A percentile compares a stretch with the other conserved stretches of the same genome.
phyloP scores from a whole-genome alignment of 495 filamentous ascomycete species.

The Cenococcum geophilum region DNA sequence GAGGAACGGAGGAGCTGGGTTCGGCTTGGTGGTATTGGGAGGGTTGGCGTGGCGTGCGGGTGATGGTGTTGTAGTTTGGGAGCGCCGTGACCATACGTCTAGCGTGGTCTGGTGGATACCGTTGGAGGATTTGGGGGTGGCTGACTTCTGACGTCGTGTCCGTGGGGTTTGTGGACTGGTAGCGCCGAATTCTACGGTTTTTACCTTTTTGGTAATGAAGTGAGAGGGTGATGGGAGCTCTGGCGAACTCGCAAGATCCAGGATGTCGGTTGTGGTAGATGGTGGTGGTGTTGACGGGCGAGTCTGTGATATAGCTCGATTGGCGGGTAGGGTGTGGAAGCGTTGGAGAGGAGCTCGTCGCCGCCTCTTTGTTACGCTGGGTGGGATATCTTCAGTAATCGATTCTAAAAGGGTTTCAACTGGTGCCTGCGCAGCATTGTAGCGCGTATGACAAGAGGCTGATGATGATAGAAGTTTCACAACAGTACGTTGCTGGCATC shows the following conservation, averaged over 20 bases:
- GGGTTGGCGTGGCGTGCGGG: not conserved
- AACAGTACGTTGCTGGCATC: not conserved
- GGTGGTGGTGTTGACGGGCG: conserved; percentile 15
- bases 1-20: not conserved
- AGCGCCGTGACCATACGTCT: not conserved
- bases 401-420: conserved; percentile 8
- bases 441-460: not conserved
- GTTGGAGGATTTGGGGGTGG: not conserved
- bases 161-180: not conserved
- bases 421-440: not conserved
- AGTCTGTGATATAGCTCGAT: not conserved
- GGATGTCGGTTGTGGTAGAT: conserved; percentile 1
- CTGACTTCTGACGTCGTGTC: not conserved
- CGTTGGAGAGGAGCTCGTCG: conserved; percentile 17
- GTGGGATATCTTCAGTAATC: conserved; percentile 8
- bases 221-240: conserved; percentile 11
- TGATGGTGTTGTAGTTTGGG: not conserved
- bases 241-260: conserved; percentile 19
- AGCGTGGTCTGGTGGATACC: not conserved
- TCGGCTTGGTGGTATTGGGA: not conserved
- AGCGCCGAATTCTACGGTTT: not conserved
- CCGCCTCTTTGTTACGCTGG: conserved; percentile 20
- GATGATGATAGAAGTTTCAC: conserved; percentile 24
- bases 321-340: conserved; percentile 18
- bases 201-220: conserved; percentile 2